Percentiles rank a stretch among this genome's conserved stretches.
These are phyloP conservation scores for Amaranthus palmeri DNA, from an alignment of 148 eudicot genomes.

Conservation along the genomic window DNA sequence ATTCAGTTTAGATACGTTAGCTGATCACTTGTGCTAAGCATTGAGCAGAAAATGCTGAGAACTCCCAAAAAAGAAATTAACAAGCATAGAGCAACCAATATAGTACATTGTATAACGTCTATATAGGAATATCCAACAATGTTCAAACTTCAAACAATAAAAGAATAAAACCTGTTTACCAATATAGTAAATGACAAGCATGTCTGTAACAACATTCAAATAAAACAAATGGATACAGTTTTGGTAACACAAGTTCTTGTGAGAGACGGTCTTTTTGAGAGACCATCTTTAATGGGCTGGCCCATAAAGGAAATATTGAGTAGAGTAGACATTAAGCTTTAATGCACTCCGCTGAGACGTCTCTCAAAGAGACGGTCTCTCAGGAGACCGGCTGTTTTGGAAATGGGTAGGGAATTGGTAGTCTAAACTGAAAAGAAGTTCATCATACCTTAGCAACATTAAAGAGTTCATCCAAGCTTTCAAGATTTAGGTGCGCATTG, in stretches of 20 bases:
- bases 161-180: background rate
- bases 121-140: background rate
- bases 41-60: background rate
- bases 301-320: too few species aligned
- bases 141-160: background rate
- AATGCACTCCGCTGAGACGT: too few species aligned
- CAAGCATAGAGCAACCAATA: background rate
- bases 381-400: background rate
- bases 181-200: background rate
- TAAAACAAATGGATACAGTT: background rate
- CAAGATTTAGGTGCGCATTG: constrained; percentile 85
- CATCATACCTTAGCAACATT: constrained; percentile 82
- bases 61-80: background rate
- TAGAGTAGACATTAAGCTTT: too few species aligned
- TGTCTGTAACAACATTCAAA: background rate
- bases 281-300: too few species aligned
- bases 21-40: background rate
- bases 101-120: background rate
- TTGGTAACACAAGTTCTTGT: background rate
- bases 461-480: constrained; percentile 84
- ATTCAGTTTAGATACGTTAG: constrained; percentile 3
- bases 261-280: too few species aligned
- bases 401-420: background rate
- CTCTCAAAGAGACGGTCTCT: too few species aligned
- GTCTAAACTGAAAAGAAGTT: background rate